Base-by-base conservation (phyloP, 2,329 filamentous ascomycete species). In the Aureobasidium sp. region DNA sequence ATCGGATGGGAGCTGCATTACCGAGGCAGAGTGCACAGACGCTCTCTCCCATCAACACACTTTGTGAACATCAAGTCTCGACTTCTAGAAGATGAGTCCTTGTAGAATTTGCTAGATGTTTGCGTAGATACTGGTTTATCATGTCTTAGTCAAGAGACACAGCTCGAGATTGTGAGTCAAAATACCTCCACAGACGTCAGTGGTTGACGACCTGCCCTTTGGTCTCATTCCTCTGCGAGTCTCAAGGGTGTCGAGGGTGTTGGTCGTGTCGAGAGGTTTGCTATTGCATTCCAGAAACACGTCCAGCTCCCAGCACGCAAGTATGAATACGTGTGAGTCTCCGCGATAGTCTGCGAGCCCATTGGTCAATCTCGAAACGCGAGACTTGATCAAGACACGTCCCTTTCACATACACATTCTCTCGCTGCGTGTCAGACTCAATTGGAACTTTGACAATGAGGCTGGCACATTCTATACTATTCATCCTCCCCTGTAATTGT, bases 401-500 rank as follows among this genome's bases (percentile, higher is more conserved):
- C 29, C 41, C 21, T 21, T 21, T 21, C 21, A 21, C 21, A 21
- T 21, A 21, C 21, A 21, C 21, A 21, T 48, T 58, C 39, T 48
- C 42, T 58, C 21, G 8, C 7, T 47, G 54, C 42, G 42, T 29
- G 53, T 41, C 30, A 47, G 41, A 45, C 36, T 32, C 10, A 30
- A 16, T 41, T 39, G 34, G 55, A 47, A 48, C 25, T 25, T 47
- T 13, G 57, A 59, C 57, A 59, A 59, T 59, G 54, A 30, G 57
- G 57, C 57, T 59, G 36, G 45, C 16, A 16, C 57, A 59, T 59
- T 54, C 49, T 53, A 36, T 27, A 29, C 32, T 29, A 37, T 54
- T 32, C 30, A 44, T 13, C n/a, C n/a, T 41, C 21, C 8, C 16
- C 29, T 48, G 5, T 25, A 39, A 60, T 42, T 50, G 47, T 50